Evolutionary conservation across 75 land plant genomes (phyloP), one percentile per base, ranked within the genome.

Genomic region (Chamaecyparis obtusa): DNA sequence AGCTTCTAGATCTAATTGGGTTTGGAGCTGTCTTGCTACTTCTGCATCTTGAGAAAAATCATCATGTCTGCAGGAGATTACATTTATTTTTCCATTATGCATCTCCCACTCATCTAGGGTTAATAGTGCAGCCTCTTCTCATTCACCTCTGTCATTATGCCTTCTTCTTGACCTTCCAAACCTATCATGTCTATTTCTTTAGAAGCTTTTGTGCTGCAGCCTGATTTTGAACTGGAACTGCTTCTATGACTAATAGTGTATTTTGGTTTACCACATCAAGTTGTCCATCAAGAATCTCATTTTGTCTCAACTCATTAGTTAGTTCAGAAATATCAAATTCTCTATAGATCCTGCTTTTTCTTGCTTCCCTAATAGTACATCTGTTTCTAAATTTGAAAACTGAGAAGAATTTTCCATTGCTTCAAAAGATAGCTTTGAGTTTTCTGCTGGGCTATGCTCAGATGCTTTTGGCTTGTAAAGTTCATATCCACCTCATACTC

Each of bases 91-190:
- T 2, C 89, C 87, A 86, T 92, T 93, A 74, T 85, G 89, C 87
- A 86, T 89, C 89, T 97, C 97, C 97, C 96, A 97, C 82, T 97
- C 97, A 81, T 92, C 96, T 0, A 97, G 86, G 67, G 99, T 96
- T 86, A 91, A 87, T 57, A 92, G 90, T n/a, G 41, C 86, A 27
- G 84, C 43, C 30, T 94, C 96, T 82, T 94, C 94, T 60, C 90
- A 84, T 72, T 86, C 88, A 49, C 85, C 92, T 43, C 81, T 91
- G 2, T 89, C 91, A 85, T 88, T 88, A 15, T 90, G 56, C 85
- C 90, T 94, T 86, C 89, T 91, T 87, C 92, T 90, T 35, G 89
- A 87, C 46, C 86, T 82, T 69, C 88, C 91, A 32, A 77, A 67
- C 49, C 72, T 86, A 15, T 88, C 84, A 33, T 88, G 51, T 71